Percentiles rank a stretch among this genome's conserved stretches.
Evolutionary conservation across 352 stramenopile genomes (phyloP).

Genomic region (Phytophthora chlamydospora): DNA sequence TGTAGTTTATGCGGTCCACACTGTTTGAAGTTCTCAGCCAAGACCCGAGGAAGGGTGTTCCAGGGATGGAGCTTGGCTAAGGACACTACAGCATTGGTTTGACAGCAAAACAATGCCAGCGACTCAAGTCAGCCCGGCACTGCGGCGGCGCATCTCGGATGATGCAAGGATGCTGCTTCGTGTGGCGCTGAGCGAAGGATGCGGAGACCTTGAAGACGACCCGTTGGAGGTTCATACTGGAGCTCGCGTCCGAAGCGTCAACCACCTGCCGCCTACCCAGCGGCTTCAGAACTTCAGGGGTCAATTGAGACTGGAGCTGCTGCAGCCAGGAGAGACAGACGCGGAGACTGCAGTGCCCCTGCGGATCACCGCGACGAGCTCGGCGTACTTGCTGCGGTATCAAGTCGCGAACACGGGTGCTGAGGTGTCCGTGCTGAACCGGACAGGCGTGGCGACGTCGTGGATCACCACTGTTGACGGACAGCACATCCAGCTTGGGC

Average conservation of each 20-base stretch:
- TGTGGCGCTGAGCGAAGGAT: slow-evolving; percentile 31
- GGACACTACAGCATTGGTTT: neutral
- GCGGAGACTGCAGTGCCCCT: slow-evolving; percentile 21
- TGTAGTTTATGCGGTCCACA: neutral
- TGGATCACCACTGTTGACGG: slow-evolving; percentile 56
- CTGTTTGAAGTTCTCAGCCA: slow-evolving; percentile 3
- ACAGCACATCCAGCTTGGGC: slow-evolving; percentile 43
- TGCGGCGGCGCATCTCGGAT: slow-evolving; percentile 64
- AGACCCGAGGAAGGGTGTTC: slow-evolving; percentile 4
- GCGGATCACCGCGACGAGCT: slow-evolving; percentile 38
- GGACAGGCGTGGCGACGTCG: slow-evolving; percentile 41
- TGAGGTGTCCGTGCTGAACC: slow-evolving; percentile 55
- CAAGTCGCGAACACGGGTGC: slow-evolving; percentile 42
- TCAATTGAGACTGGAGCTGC: slow-evolving; percentile 45
- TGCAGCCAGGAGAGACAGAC: slow-evolving; percentile 4
- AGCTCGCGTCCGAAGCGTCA: neutral
- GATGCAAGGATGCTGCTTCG: slow-evolving; percentile 62
- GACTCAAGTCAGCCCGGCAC: slow-evolving; percentile 50
- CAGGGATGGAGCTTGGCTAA: neutral
- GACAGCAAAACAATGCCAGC: slow-evolving; percentile 41
- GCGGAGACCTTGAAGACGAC: neutral
- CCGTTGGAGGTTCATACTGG: neutral
- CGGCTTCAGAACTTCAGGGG: slow-evolving; percentile 57
- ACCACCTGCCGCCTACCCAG: slow-evolving; percentile 38
- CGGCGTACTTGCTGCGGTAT: slow-evolving; percentile 53